Conservation (phyloP, 345 rosid genomes). For the Gossypium stocksii region DNA sequence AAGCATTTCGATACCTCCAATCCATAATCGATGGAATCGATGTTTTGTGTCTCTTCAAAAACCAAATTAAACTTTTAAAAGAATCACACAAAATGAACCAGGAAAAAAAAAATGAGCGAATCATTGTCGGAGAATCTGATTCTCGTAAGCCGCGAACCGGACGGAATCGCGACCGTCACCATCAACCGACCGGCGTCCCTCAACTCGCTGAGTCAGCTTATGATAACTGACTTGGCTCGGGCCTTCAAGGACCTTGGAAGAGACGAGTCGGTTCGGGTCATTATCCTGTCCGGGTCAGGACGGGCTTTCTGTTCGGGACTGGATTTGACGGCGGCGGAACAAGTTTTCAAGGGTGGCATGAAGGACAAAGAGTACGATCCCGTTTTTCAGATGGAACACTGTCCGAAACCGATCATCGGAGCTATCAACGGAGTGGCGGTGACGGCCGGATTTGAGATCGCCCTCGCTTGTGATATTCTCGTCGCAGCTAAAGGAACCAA, state of each 20-base stretch:
- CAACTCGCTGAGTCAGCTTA: constrained; percentile 65
- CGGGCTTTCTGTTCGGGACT: constrained; percentile 87
- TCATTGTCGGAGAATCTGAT: constrained; percentile 38
- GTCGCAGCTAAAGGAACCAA: constrained; percentile 70
- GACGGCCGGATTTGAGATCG: constrained; percentile 90
- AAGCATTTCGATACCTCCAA: not conserved
- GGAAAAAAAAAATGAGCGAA: constrained; percentile 26
- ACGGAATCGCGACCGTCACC: constrained; percentile 67
- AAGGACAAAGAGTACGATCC: constrained; percentile 70
- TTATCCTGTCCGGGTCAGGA: constrained; percentile 70
- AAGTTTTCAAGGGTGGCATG: constrained; percentile 84
- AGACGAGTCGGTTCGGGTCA: constrained; percentile 56
- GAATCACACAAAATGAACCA: not conserved
- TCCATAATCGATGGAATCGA: not conserved
- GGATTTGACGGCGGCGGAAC: constrained; percentile 79
- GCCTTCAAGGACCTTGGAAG: constrained; percentile 52
- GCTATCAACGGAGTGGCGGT: constrained; percentile 81
- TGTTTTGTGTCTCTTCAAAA: not conserved
- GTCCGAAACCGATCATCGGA: constrained; percentile 78
- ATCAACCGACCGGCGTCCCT: constrained; percentile 89
- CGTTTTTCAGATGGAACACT: constrained; percentile 75
- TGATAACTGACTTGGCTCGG: constrained; percentile 66
- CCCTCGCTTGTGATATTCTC: constrained; percentile 82
- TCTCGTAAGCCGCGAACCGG: constrained; percentile 43
- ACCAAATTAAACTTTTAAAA: not conserved